Base-by-base conservation (phyloP, 1,139 yeast species). In the Hemisphaericaspora lyxosophila region DNA sequence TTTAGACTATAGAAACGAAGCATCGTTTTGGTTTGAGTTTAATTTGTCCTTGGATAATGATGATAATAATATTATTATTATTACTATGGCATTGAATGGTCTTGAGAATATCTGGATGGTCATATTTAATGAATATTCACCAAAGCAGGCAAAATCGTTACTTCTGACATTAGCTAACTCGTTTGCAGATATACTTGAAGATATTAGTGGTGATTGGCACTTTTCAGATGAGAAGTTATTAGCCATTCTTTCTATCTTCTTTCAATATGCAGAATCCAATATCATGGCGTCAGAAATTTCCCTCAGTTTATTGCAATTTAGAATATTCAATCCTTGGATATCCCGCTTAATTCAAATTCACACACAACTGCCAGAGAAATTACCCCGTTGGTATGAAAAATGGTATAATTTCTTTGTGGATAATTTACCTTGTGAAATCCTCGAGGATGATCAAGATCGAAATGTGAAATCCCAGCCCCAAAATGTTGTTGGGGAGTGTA, bases 281-380 rank as follows among this genome's bases (percentile, higher is more conserved):
- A 20, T 31, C 5, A 17, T 31, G 31, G 16, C 34, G 2, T 19
- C 29, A 4, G 26, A 35, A n/a, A 38, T 39, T 16, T 15, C 37
- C 3, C 39, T 44, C 7, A 32, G 45, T 2, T 39, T 62, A 4
- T 26, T 62, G n/a, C 69, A 66, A 40, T 64, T 64, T 37, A 49
- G 45, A 12, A 20, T 64, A 8, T 62, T 67, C 41, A 68, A 67
- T 43, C 64, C 62, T 11, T 53, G 58, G 62, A 37, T 51, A 13
- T 31, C 40, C 19, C 34, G 32, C 11, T 26, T 46, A 18, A 19
- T 34, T 4, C 33, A 36, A 33, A 28, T 41, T 9, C 26, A 17
- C 17, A 35, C 18, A 33, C 41, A 14, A 16, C 22, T 30, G 4
- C 42, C 43, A 7, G 15, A 12, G 9, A 19, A 22, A 8, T 27